Evolutionary conservation across 108 stramenopile species (phyloP), one percentile per base, ranked within the genome.

Genomic region (Thalassiosira profunda): DNA sequence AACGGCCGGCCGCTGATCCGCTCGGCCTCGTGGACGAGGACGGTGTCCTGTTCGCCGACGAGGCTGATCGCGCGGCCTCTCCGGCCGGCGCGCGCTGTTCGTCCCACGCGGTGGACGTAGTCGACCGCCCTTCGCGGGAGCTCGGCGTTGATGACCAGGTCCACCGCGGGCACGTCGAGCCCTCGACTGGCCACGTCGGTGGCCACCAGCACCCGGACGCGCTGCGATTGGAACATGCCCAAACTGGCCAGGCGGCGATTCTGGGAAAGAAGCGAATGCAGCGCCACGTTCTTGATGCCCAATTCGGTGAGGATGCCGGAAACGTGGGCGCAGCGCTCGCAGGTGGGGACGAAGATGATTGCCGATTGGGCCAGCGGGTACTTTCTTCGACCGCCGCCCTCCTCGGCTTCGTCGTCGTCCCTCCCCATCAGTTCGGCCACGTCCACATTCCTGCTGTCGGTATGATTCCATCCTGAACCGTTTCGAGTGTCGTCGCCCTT

Each of bases 121-220:
- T 97, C 96, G 28, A 97, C 93, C 1, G 95, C 88, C 63, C 86
- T 89, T 36, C 91, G 66, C 0, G 99, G 99, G 1, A 99, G 80
- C 66, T 99, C 99, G 25, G 91, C 85, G 69, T 99, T 99, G 36
- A 99, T 42, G 15, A 99, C 99, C 34, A 98, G 70, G 64, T 98
- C 98, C 1, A 99, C 98, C 44, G 86, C 75, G 1, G 99, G 99
- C 25, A 99, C 96, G 72, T 99, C 99, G 23, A 99, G 69, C 6
- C 99, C 99, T 6, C 99, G 79, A 20, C 82, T 80, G 3, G 99
- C 99, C 23, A 99, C 97, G 60, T 99, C 99, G 5, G 99, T 99
- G 9, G 99, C 99, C 5, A 99, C 92, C 55, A 99, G 73, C 5
- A 99, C 85, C 18, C 94, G 87, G 23, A 89, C 91, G 30, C 83